These are phyloP conservation scores for Pythium plurisporium DNA, from an alignment of 352 stramenopile species.

Conservation along the genomic window DNA sequence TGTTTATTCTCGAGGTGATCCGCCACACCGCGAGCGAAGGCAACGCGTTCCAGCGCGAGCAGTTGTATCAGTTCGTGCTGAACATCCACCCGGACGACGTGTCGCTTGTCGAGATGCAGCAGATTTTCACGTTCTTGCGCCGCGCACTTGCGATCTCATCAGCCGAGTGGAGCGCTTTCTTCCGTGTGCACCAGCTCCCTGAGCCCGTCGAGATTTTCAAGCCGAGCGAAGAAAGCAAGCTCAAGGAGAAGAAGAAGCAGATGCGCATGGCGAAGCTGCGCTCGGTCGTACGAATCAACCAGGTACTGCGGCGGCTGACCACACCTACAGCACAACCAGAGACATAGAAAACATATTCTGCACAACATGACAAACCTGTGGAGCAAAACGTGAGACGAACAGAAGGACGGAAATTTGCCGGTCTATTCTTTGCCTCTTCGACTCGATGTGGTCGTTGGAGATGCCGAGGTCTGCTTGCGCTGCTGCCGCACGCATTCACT, in stretches of 20 bases:
- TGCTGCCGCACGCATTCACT: slow-evolving; percentile 23
- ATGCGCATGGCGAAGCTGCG: slow-evolving; percentile 24
- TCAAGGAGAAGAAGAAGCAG: slow-evolving; percentile 25
- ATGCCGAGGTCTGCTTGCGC: neutral
- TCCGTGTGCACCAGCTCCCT: slow-evolving; percentile 28
- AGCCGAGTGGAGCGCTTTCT: slow-evolving; percentile 46
- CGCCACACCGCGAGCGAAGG: slow-evolving; percentile 37
- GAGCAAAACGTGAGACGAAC: neutral
- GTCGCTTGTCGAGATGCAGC: slow-evolving; percentile 33
- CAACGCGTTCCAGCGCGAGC: slow-evolving; percentile 31
- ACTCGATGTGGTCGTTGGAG: neutral
- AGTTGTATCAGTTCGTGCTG: slow-evolving; percentile 45
- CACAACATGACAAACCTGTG: too few species aligned
- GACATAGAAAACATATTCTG: neutral
- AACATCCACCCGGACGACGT: slow-evolving; percentile 49
- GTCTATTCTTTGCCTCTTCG: slow-evolving; percentile 14
- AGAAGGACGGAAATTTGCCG: neutral
- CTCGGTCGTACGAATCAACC: slow-evolving; percentile 27
- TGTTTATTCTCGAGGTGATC: slow-evolving; percentile 52
- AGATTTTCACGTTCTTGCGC: slow-evolving; percentile 46
- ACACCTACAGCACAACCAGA: neutral
- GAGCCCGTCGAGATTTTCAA: slow-evolving; percentile 31
- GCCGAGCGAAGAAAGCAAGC: slow-evolving; percentile 19
- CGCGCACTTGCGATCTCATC: slow-evolving; percentile 28
- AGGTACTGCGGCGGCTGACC: slow-evolving; percentile 25